Conservation (phyloP, 441 rosid genomes). For the Populus hybrid region DNA sequence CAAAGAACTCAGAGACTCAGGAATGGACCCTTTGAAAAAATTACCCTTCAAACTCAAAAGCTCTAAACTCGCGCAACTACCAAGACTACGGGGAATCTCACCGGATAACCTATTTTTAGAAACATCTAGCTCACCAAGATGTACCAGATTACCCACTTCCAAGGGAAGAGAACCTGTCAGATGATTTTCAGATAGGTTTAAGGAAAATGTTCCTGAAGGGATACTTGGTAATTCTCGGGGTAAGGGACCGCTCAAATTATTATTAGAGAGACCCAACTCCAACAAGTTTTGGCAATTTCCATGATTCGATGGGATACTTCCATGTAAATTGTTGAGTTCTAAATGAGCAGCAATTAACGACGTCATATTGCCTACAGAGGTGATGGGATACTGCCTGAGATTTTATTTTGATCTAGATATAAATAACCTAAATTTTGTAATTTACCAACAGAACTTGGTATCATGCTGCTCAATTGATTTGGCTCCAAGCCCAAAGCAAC, state of each 20-base stretch:
- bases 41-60: neutral
- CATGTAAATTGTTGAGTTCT: neutral
- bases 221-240: neutral
- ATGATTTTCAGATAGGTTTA: too few species aligned
- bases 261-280: neutral
- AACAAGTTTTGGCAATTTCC: neutral
- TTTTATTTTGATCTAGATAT: neutral
- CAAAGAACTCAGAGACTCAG: neutral
- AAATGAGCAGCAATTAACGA: neutral
- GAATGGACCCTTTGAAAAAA: constrained; percentile 5
- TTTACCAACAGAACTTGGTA: neutral
- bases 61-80: neutral
- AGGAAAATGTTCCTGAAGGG: neutral
- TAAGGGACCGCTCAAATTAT: neutral
- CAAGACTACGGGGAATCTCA: too few species aligned
- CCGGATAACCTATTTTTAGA: too few species aligned
- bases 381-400: neutral
- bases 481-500: neutral
- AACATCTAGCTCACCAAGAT: too few species aligned
- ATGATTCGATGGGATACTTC: neutral
- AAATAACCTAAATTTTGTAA: neutral
- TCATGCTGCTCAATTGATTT: neutral
- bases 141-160: too few species aligned
- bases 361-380: neutral
- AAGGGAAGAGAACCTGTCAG: too few species aligned